Base-by-base conservation (phyloP, 176 grass and related monocot genomes). In the Calamus simplicifolius region DNA sequence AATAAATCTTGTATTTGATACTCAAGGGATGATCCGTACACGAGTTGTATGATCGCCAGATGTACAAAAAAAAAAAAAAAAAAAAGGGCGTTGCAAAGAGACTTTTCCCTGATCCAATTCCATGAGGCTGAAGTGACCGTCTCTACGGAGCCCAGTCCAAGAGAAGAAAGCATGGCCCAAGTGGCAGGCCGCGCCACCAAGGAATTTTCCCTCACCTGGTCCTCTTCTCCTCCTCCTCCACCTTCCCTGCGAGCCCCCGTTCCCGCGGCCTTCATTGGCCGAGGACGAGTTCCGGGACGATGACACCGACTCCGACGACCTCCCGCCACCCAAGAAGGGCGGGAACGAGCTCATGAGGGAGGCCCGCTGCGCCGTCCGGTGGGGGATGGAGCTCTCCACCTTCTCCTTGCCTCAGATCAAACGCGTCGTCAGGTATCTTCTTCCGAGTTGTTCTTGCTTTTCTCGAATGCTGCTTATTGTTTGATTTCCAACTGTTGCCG, bases 381-480 rank as follows among this genome's bases (percentile, higher is more conserved):
- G 91, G 91, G 91, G 86, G 4, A 83, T 96, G 80, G 86, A 87
- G 23, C 91, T 90, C 54, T 54, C 91, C 63, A 96, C 66, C 27
- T 87, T 96, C 52, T 69, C 83, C 55, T 64, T 56, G 25, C 73
- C 68, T 17, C 83, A 90, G 68, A 87, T 96, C 80, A 84, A 96
- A 70, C 83, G 71, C 73, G 85, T 86, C 38, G 48, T 96, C 28
- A 87, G 77, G 88, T 84, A 18, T 23, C 21, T 23, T 23, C 21
- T 23, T 23, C 21, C 21, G 21, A 23, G 21, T 23, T 23, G 21
- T 23, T 23, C 21, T 23, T 23, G 21, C 21, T 23, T 23, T 23
- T 23, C 21, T 23, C 21, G 21, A 23, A 23, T 23, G 21, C 21
- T 23, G 21, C 21, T 23, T 23, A 23, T 23, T 23, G 21, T 23